These are phyloP conservation scores for Saccharomycopsis phalli DNA, from an alignment of 1,139 yeast species.

Conservation along the genomic window DNA sequence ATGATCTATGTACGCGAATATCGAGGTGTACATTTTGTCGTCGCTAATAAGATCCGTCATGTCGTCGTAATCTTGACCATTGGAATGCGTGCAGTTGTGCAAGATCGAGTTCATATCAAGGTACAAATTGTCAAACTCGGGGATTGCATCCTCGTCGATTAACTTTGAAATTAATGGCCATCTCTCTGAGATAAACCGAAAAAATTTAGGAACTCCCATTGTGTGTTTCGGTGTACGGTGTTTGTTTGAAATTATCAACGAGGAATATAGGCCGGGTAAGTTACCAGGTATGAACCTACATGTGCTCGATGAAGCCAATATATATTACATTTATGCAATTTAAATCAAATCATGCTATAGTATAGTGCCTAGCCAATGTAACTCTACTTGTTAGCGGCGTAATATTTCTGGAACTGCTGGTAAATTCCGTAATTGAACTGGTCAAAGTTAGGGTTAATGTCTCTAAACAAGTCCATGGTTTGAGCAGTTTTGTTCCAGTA, in stretches of 20 bases:
- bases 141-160: conserved; percentile 76
- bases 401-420: conserved; percentile 31
- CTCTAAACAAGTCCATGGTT: conserved; percentile 52
- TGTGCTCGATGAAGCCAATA: too few species aligned
- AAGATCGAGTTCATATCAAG: conserved; percentile 96
- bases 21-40: conserved; percentile 88
- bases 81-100: conserved; percentile 85
- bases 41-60: conserved; percentile 61
- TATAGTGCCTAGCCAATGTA: too few species aligned
- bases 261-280: too few species aligned
- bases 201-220: conserved; percentile 92
- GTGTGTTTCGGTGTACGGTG: too few species aligned
- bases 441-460: conserved; percentile 54
- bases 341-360: too few species aligned
- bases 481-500: conserved; percentile 19
- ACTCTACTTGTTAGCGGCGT: not conserved
- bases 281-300: too few species aligned
- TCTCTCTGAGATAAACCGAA: conserved; percentile 94
- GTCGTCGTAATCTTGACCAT: conserved; percentile 46
- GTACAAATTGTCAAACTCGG: conserved; percentile 91
- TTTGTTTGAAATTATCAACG: too few species aligned
- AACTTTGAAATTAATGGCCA: conserved; percentile 95
- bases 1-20: conserved; percentile 91
- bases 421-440: conserved; percentile 46
- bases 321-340: too few species aligned